Conservation (phyloP, 108 stramenopile species). For the Discostella stelligeroides region DNA sequence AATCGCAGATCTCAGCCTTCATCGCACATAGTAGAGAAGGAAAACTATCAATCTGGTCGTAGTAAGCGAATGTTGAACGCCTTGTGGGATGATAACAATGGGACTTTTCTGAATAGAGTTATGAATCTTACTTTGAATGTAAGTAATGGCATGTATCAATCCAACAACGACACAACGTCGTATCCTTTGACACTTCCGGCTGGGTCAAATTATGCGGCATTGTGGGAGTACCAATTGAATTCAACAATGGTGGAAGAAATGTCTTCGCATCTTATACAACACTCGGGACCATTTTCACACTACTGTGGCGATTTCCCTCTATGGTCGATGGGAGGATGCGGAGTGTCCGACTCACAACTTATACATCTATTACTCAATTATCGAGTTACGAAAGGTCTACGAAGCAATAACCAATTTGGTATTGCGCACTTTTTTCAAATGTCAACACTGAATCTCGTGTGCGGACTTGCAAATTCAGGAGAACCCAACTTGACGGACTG, state of each 20-base stretch:
- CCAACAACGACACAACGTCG: constrained; percentile 20
- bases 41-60: constrained; percentile 4
- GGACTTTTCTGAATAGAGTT: constrained; percentile 40
- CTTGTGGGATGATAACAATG: constrained; percentile 43
- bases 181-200: constrained; percentile 21
- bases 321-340: constrained; percentile 53
- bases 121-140: constrained; percentile 10
- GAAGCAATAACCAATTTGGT: constrained; percentile 32
- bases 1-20: constrained; percentile 22
- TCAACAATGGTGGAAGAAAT: constrained; percentile 38
- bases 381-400: constrained; percentile 41
- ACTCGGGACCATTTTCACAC: constrained; percentile 46
- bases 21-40: constrained; percentile 10
- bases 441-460: constrained; percentile 48
- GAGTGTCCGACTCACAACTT: constrained; percentile 4
- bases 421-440: constrained; percentile 36
- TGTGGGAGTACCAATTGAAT: constrained; percentile 35
- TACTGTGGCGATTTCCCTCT: constrained; percentile 55
- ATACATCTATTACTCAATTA: constrained; percentile 45
- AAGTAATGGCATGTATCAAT: constrained; percentile 12
- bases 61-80: constrained; percentile 28
- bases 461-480: constrained; percentile 39
- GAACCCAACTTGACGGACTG: constrained; percentile 38
- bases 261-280: constrained; percentile 49
- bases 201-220: constrained; percentile 43